Percentiles rank a stretch among this genome's conserved stretches.
These are phyloP conservation scores for Xylaria sp. DNA, from an alignment of 2,329 filamentous ascomycete genomes.

Conservation along the genomic window DNA sequence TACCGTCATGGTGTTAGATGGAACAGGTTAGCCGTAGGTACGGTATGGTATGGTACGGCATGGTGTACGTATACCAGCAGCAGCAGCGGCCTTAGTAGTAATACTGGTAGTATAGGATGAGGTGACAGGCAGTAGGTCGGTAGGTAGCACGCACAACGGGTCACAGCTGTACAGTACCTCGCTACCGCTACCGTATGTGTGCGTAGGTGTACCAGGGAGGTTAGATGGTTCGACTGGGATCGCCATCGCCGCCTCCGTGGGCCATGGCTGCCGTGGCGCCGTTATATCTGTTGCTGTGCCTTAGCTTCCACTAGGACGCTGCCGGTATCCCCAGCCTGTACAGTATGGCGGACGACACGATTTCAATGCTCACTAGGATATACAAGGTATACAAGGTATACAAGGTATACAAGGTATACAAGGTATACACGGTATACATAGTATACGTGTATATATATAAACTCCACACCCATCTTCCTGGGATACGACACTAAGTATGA, in stretches of 20 bases:
- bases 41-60: background rate
- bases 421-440: background rate
- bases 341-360: conserved; percentile 13
- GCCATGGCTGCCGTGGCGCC: conserved; percentile 34
- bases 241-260: conserved; percentile 35
- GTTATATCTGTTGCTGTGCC: conserved; percentile 30
- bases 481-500: background rate
- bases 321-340: conserved; percentile 15
- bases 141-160: background rate
- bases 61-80: background rate
- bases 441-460: background rate
- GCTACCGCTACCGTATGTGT: background rate
- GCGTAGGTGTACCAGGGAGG: background rate
- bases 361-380: background rate
- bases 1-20: conserved; percentile 32
- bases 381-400: background rate
- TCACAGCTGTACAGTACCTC: conserved; percentile 9
- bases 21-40: conserved; percentile 10
- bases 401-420: background rate
- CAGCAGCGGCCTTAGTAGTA: background rate
- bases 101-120: background rate
- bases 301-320: conserved; percentile 17
- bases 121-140: background rate
- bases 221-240: conserved; percentile 33
- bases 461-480: background rate